Evolutionary conservation across 169 alveolate species (phyloP), one percentile per base, ranked within the genome.

Genomic region (Plasmodium coatneyi): DNA sequence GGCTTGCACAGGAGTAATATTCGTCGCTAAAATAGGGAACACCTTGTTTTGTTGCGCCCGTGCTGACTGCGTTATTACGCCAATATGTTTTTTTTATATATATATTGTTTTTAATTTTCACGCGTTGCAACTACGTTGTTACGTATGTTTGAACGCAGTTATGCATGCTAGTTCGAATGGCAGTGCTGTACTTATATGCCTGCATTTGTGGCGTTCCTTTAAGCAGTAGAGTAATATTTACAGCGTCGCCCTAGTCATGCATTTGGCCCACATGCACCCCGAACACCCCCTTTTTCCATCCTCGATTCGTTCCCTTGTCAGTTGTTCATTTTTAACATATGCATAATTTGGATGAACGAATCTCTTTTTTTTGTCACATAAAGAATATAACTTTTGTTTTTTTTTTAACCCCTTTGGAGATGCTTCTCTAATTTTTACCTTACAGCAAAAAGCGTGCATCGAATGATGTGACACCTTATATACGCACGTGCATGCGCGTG

Each of bases 1-100:
- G 94, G 94, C 66, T 89, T n/a, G 25, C 82, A 89, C 89, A 80
- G 22, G 94, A 89, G 46, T 89, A 79, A 70, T 9, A 14, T 7
- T n/a, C 54, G 25, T n/a, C n/a, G 34, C 54, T 79, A n/a, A 41
- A 39, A 79, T n/a, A 79, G 12, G 34, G n/a, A 66, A 25, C 25
- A 60, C 28, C 39, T 78, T 78, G 39, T 22, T 43, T 43, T 43
- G n/a, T 43, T 43, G n/a, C 54, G 0, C 60, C 60, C 22, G 22
- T 49, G 22, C 22, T 3, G 22, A 49, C 76, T 66, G 41, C 36
- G 30, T 22, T 25, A 66, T 66, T 7, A 66, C 30, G 76, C 30
- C 1, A 28, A 3, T 22, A n/a, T 19, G n/a, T 66, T 22, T 28
- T 66, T 6, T 66, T 66, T 22, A 4, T 39, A 39, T 66, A 6